Evolutionary conservation across 2,329 filamentous ascomycete species (phyloP), one percentile per base, ranked within the genome.

Genomic region (Trichophyton rubrum): DNA sequence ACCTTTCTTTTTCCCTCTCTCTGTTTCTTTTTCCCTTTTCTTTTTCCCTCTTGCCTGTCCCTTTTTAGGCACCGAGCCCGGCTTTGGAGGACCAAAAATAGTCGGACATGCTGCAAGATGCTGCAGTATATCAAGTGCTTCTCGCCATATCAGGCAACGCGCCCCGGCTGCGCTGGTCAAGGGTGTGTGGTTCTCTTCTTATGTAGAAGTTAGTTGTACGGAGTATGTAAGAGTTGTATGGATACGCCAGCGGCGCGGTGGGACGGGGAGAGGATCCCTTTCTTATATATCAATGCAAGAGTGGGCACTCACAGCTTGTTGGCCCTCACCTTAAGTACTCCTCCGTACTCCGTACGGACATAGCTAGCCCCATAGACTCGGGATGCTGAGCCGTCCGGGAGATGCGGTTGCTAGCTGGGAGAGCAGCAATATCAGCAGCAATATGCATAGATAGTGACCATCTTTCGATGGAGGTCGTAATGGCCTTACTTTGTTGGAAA

Each of bases 81-180:
- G 51, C 30, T 55, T 35, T 55, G 51, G 30, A 55, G 51, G 51
- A n/a, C 51, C 51, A 55, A 55, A 55, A 55, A 55, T 55, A 55
- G 51, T 35, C 51, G 27, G 51, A 55, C 24, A 20, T 55, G 51
- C 51, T 55, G 51, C 22, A 55, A 55, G 27, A 55, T 55, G 27
- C 51, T 55, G 51, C 51, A 55, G 51, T 35, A 33, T 55, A 55
- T 55, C 51, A 55, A 55, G 51, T 55, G 51, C 51, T 55, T 3
- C 51, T 55, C 24, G 51, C 30, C 51, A 55, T n/a, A 55, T 55
- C 51, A 35, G 51, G 51, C 33, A 55, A 55, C 51, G 51, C 51
- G 51, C 51, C 51, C 45, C 51, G 51, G 51, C 27, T 55, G 51
- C 30, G 51, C 38, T 55, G 49, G 27, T 38, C 51, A 27, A 35